phyloP scores from a whole-genome alignment of 148 eudicot genomes.

The Bassia scoparia region DNA sequence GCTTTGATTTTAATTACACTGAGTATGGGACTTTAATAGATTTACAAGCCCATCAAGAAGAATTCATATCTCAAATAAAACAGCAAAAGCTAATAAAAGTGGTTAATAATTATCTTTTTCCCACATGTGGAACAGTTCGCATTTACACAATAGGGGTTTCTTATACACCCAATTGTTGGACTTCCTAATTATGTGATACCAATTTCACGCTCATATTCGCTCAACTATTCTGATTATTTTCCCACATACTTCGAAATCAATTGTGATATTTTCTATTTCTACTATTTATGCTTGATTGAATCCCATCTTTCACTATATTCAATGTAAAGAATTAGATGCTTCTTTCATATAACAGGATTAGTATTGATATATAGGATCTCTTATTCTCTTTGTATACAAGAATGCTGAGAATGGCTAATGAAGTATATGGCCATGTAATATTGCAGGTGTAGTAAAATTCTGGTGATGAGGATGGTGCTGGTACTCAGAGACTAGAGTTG shows the following conservation, averaged over 20 bases:
- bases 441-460: constrained; percentile 43
- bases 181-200: background rate
- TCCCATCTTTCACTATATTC: background rate
- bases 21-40: too few species aligned
- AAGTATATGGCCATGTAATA: constrained; percentile 8
- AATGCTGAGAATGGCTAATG: too few species aligned
- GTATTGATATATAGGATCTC: background rate
- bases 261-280: background rate
- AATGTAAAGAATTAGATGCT: background rate
- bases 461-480: constrained; percentile 29
- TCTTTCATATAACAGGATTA: background rate
- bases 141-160: too few species aligned
- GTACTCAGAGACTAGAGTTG: constrained; percentile 66
- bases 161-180: background rate
- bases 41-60: too few species aligned
- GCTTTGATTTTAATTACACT: too few species aligned
- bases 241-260: background rate
- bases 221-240: background rate
- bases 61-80: background rate
- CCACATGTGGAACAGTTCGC: too few species aligned
- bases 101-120: too few species aligned
- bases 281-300: background rate
- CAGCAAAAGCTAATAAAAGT: background rate
- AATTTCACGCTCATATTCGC: background rate
- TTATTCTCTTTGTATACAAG: background rate